phyloP scores from a whole-genome alignment of 192 early-diverging fungal species.

The Coemansia sp. region DNA sequence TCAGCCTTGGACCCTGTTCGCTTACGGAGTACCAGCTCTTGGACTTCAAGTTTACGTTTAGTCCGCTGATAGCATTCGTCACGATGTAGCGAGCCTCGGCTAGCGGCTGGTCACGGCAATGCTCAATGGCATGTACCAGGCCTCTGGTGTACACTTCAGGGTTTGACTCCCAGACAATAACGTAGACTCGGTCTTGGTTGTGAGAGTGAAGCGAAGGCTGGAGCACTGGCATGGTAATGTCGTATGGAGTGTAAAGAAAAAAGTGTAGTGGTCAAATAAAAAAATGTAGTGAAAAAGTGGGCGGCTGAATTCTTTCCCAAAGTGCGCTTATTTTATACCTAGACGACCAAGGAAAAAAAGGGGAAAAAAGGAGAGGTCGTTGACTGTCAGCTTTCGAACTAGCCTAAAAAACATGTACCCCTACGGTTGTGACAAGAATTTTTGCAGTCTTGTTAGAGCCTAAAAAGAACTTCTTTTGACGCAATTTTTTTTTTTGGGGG shows the following conservation, averaged over 20 bases:
- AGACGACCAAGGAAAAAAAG: neutral
- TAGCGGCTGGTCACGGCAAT: neutral
- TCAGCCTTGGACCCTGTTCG: neutral
- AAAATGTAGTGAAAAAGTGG: neutral
- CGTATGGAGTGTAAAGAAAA: neutral
- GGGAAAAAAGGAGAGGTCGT: neutral
- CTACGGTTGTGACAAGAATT: neutral
- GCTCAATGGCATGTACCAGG: neutral
- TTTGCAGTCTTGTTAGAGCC: neutral
- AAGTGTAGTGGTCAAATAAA: neutral
- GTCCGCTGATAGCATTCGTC: neutral
- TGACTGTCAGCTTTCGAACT: neutral
- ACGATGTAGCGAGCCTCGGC: neutral
- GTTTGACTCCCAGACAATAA: conserved; percentile 5
- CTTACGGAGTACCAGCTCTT: neutral
- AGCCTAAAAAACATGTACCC: conserved; percentile 3
- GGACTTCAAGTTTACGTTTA: neutral
- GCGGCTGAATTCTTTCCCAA: neutral
- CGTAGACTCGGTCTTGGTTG: neutral
- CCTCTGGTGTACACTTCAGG: neutral
- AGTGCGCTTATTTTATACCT: conserved; percentile 1
- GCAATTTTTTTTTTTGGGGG: neutral
- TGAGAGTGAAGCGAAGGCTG: neutral
- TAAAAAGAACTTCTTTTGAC: neutral
- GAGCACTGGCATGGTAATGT: neutral